A percentile compares a stretch with the other conserved stretches of the same genome.
Evolutionary conservation across 129 eudicot genomes (phyloP).

Genomic region (Escallonia rubra): DNA sequence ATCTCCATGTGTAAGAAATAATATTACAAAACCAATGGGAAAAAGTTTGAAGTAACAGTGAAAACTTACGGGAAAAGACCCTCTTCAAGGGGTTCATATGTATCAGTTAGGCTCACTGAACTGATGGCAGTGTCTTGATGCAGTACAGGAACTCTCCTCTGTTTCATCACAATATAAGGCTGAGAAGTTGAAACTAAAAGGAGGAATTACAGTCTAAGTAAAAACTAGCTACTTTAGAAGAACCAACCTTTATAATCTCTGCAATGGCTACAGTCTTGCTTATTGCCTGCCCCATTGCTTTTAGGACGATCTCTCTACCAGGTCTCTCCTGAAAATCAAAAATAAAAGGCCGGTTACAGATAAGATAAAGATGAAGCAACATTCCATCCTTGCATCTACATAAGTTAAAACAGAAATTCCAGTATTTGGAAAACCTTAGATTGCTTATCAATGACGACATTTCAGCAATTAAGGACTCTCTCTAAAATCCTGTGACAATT

Average conservation of each 20-base stretch:
- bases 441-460: no score
- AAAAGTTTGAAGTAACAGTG: slow-evolving; percentile 6
- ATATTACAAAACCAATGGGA: no score
- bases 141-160: slow-evolving; percentile 76
- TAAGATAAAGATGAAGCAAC: neutral
- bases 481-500: no score
- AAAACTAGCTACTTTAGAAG: slow-evolving; percentile 1
- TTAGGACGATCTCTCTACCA: slow-evolving; percentile 73
- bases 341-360: neutral
- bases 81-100: slow-evolving; percentile 94
- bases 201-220: neutral
- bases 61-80: slow-evolving; percentile 89
- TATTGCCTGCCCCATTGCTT: slow-evolving; percentile 97
- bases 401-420: no score
- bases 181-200: slow-evolving; percentile 3
- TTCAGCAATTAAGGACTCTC: no score
- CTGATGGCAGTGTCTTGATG: slow-evolving; percentile 85
- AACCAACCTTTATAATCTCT: slow-evolving; percentile 67
- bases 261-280: slow-evolving; percentile 91
- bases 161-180: slow-evolving; percentile 18
- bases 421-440: no score
- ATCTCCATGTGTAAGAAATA: neutral
- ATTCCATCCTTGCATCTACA: no score
- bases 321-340: slow-evolving; percentile 49
- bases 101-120: slow-evolving; percentile 80